phyloP scores from a whole-genome alignment of 495 filamentous ascomycete genomes.

The Talaromyces liani region DNA sequence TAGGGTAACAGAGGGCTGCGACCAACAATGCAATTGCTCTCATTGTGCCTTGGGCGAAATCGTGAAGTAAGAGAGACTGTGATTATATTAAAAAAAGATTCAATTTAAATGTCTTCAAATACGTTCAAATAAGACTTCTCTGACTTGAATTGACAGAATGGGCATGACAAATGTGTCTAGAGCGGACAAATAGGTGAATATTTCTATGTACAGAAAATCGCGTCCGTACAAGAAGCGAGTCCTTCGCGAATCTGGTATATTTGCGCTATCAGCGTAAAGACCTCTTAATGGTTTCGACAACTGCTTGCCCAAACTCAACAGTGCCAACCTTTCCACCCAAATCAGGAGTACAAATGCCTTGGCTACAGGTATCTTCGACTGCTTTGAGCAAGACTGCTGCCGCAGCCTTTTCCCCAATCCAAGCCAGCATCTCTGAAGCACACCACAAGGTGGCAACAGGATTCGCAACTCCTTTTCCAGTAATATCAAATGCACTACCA shows the following conservation, averaged over 20 bases:
- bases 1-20: too few relatives aligned
- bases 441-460: constrained; percentile 66
- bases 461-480: constrained; percentile 64
- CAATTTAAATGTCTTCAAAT: too few relatives aligned
- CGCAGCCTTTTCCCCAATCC: constrained; percentile 52
- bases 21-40: too few relatives aligned
- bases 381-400: constrained; percentile 47
- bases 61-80: too few relatives aligned
- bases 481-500: constrained; percentile 64
- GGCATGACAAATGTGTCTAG: too few relatives aligned
- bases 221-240: background rate
- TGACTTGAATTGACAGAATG: too few relatives aligned
- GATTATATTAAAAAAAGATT: too few relatives aligned
- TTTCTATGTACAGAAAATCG: too few relatives aligned
- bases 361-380: constrained; percentile 54
- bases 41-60: too few relatives aligned
- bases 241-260: background rate
- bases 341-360: constrained; percentile 52
- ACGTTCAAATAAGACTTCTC: too few relatives aligned
- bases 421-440: constrained; percentile 59
- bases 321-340: constrained; percentile 50
- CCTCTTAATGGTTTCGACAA: constrained; percentile 48
- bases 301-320: constrained; percentile 52
- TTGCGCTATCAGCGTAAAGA: background rate
- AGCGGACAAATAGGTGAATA: too few relatives aligned